These are phyloP conservation scores for Epichloe glyceriae DNA, from an alignment of 2,329 filamentous ascomycete genomes.

Conservation along the genomic window DNA sequence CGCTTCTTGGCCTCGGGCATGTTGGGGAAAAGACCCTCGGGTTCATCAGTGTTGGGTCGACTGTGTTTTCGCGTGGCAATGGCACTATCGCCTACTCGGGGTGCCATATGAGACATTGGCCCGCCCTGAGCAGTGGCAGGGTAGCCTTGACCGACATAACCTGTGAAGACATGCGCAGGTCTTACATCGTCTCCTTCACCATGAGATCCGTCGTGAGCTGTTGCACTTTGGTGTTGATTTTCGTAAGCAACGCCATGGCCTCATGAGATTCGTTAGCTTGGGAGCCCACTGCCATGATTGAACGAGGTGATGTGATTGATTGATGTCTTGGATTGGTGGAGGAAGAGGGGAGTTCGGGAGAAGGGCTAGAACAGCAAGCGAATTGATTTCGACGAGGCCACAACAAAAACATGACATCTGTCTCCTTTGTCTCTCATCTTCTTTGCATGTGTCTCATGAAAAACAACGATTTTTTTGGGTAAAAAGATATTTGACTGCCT, in stretches of 20 bases:
- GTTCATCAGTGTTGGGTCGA: conserved; percentile 40
- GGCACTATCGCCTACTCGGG: conserved; percentile 19
- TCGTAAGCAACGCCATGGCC: conserved; percentile 51
- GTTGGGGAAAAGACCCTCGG: conserved; percentile 69
- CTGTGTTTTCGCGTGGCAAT: conserved; percentile 24
- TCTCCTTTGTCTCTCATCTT: neutral
- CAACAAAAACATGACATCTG: neutral
- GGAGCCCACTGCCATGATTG: conserved; percentile 1
- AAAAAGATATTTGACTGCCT: conserved; percentile 13
- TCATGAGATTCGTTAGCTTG: conserved; percentile 16
- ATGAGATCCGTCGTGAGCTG: conserved; percentile 35
- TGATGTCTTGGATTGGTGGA: neutral
- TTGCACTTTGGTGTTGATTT: conserved; percentile 49
- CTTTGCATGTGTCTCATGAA: neutral
- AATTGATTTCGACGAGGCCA: conserved; percentile 1
- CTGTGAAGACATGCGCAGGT: conserved; percentile 60
- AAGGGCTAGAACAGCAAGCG: neutral
- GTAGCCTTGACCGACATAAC: conserved; percentile 51
- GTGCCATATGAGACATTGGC: conserved; percentile 50
- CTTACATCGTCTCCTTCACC: conserved; percentile 51
- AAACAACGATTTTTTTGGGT: neutral
- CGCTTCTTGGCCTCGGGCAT: conserved; percentile 82
- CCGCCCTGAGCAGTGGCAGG: conserved; percentile 34
- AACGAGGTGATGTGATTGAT: neutral
- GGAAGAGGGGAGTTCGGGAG: neutral